Conservation (phyloP, 106 monocot species). For the Phalaenopsis aphrodite region DNA sequence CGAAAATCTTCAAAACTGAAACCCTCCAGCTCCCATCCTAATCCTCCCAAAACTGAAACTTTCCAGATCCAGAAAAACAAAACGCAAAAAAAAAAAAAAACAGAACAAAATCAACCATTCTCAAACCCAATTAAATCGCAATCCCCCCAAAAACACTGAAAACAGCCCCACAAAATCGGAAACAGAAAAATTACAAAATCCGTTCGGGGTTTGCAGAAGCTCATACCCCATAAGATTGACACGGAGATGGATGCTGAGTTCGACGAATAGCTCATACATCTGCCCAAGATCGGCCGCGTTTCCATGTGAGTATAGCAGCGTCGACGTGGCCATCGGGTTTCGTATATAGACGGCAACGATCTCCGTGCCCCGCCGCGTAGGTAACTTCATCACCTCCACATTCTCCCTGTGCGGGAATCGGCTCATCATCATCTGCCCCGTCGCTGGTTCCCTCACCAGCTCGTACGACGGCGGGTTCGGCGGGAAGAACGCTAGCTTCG, state of each 20-base stretch:
- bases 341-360: conserved; percentile 23
- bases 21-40: not conserved
- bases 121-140: not conserved
- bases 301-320: conserved; percentile 29
- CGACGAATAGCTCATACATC: conserved; percentile 30
- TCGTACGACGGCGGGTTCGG: conserved; percentile 25
- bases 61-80: not conserved
- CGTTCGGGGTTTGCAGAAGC: not conserved
- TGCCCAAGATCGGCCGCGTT: conserved; percentile 31
- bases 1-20: not conserved
- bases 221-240: conserved; percentile 27
- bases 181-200: not conserved
- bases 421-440: conserved; percentile 12
- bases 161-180: not conserved
- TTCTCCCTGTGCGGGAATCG: conserved; percentile 23
- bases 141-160: not conserved
- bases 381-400: conserved; percentile 24
- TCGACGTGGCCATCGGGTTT: conserved; percentile 19
- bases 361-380: conserved; percentile 21
- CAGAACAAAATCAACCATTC: not conserved
- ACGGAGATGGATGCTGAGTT: conserved; percentile 25
- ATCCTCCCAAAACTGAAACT: not conserved
- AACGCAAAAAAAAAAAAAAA: not conserved
- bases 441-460: conserved; percentile 9
- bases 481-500: conserved; percentile 34